Evolutionary conservation across 208 protist species (phyloP), one percentile per base, ranked within the genome.

Genomic region (Acanthamoeba lenticulata): DNA sequence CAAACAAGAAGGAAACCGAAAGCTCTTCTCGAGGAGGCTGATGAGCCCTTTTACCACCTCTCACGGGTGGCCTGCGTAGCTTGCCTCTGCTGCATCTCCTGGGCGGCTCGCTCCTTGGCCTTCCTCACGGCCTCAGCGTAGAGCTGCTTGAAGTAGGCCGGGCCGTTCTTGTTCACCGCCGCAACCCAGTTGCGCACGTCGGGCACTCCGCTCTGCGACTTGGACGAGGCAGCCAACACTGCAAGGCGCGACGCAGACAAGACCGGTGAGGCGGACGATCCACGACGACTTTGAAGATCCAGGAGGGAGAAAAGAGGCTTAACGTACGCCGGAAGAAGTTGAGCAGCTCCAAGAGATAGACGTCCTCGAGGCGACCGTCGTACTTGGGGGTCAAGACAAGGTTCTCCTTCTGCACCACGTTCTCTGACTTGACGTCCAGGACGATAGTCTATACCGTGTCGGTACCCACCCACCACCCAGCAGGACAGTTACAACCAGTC

Each of bases 301-400:
- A 11, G 65, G 65, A 29, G 65, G 17, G 34, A 17, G 34, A 9
- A 27, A 21, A 57, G 49, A 57, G 9, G 24, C 1, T n/a, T n/a
- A n/a, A n/a, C 67, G 36, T 77, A 77, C 67, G 67, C 36, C 67
- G 67, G 67, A 77, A 77, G 67, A 77, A 77, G 36, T 77, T 77
- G 67, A 77, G 67, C 67, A 77, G 19, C 36, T 77, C 67, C 34
- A 77, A 44, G 36, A 77, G 67, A 32, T 77, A 77, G 32, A 77
- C 67, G 36, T 77, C 67, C 40, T 77, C 67, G 67, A 77, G 67
- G 5, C 36, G 19, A 32, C 67, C 67, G 11, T 36, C 29, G 67
- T 77, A 77, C 21, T 77, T 77, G 13, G 67, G 67, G 4, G 67
- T 32, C 0, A 77, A 17, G 36, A 77, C 40, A n/a, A 77, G 67